Evolutionary conservation across 2,329 filamentous ascomycete species (phyloP), one percentile per base, ranked within the genome.

Genomic region (Botryosphaeria dothidea): DNA sequence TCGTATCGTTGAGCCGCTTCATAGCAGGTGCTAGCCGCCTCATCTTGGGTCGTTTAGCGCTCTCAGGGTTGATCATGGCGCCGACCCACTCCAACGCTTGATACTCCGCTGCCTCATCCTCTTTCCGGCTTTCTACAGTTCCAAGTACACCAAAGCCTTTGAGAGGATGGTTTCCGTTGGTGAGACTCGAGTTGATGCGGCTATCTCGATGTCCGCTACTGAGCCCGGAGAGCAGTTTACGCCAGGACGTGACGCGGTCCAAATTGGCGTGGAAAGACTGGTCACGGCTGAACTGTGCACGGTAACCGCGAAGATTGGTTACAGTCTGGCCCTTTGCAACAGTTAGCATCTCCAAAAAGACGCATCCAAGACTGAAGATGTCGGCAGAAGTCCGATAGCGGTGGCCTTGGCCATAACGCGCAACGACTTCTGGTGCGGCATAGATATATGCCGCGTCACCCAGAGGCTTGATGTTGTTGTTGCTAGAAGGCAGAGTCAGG

Each of bases 261-360:
- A 78, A 68, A 64, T 79, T 77, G 8, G 74, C 73, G 58, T 79
- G 77, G 70, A 78, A 79, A 3, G 73, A 76, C 0, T 74, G 69
- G 49, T 79, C 77, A 19, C 75, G 74, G 3, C 73, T 73, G n/a
- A 52, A 58, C 7, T 58, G 38, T 8, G 74, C 72, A 27, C 76
- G 67, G 64, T 78, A 78, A 38, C 72, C 71, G 1, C 72, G 70
- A 57, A 79, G 76, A 11, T 72, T 70, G 1, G 72, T 69, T 4
- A 76, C 67, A 1, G 75, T 74, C 43, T 75, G 73, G 57, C 75
- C 74, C 57, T 77, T 75, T 2, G 71, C 75, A 6, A 74, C 73
- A 0, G 76, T 78, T 65, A 79, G 71, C 72, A 79, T 79, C 15
- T 72, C 70, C 1, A 79, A 67, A 66, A 79, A 78, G 3, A 79